Conservation (phyloP, 208 protist genomes). For the Acanthamoeba healyi region DNA sequence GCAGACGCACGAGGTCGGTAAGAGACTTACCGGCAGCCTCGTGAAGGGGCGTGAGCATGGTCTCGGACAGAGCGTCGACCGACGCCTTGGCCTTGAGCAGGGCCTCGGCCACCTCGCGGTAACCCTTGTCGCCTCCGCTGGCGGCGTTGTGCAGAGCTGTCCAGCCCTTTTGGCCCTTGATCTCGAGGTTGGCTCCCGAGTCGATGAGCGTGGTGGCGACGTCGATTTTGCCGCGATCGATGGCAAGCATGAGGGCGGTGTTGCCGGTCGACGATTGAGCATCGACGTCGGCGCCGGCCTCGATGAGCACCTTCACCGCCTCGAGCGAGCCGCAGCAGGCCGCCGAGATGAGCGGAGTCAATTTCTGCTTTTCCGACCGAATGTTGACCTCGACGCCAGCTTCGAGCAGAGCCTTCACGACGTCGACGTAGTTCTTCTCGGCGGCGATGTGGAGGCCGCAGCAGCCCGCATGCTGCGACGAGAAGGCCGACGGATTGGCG, state of each 20-base stretch:
- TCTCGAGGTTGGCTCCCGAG: constrained; percentile 28
- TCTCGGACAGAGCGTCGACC: constrained; percentile 52
- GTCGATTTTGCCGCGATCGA: constrained; percentile 69
- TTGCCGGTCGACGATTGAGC: constrained; percentile 69
- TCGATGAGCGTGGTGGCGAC: constrained; percentile 68
- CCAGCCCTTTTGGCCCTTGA: constrained; percentile 68
- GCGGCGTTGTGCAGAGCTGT: constrained; percentile 69
- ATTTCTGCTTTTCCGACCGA: constrained; percentile 48
- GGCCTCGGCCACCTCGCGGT: constrained; percentile 50
- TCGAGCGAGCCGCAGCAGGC: constrained; percentile 66
- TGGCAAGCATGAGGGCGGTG: constrained; percentile 73
- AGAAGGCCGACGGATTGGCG: constrained; percentile 69
- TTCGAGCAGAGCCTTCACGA: constrained; percentile 50
- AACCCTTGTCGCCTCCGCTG: constrained; percentile 68
- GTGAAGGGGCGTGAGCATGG: constrained; percentile 66
- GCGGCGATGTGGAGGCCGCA: constrained; percentile 70
- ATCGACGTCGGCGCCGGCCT: constrained; percentile 69
- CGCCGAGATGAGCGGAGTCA: constrained; percentile 74
- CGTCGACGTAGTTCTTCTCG: constrained; percentile 73
- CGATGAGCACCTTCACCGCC: constrained; percentile 25
- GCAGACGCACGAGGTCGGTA: constrained; percentile 32
- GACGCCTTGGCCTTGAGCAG: constrained; percentile 52
- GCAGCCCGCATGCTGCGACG: constrained; percentile 65
- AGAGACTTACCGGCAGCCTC: constrained; percentile 39
- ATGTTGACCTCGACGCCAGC: constrained; percentile 74